A percentile compares a stretch with the other conserved stretches of the same genome.
phyloP scores from a whole-genome alignment of 2,329 filamentous ascomycete species.

The Neoscytalidium dimidiatum region DNA sequence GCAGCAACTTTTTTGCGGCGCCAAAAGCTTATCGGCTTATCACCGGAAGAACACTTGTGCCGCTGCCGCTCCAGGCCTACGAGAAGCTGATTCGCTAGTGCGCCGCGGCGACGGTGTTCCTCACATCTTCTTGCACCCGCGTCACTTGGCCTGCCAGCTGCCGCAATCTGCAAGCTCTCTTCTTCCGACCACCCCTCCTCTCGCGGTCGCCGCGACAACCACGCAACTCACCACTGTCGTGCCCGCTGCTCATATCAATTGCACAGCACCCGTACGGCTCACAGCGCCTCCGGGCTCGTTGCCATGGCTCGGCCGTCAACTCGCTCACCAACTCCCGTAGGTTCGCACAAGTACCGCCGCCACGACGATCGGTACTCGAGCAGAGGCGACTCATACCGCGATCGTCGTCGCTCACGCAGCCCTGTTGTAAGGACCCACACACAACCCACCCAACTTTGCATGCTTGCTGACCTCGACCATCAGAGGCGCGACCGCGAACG shows the following conservation, averaged over 20 bases:
- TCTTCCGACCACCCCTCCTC: neutral
- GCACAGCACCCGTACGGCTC: conserved; percentile 17
- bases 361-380: conserved; percentile 34
- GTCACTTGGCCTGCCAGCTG: conserved; percentile 6
- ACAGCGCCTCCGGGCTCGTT: conserved; percentile 24
- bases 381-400: conserved; percentile 37
- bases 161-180: neutral
- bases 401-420: conserved; percentile 62
- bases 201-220: neutral
- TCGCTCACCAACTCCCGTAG: conserved; percentile 92
- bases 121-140: conserved; percentile 15
- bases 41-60: neutral
- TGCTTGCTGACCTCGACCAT: neutral
- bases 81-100: neutral
- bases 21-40: conserved; percentile 13
- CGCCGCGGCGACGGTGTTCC: conserved; percentile 3
- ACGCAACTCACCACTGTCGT: neutral
- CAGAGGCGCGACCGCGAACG: conserved; percentile 16
- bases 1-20: conserved; percentile 18
- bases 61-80: too few relatives aligned
- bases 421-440: conserved; percentile 51
- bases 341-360: conserved; percentile 66
- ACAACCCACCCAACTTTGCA: neutral
- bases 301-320: conserved; percentile 20
- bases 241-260: conserved; percentile 11